Evolutionary conservation across 805 yeast species (phyloP), one percentile per base, ranked within the genome.

Genomic region (Nakazawaea ernobii): DNA sequence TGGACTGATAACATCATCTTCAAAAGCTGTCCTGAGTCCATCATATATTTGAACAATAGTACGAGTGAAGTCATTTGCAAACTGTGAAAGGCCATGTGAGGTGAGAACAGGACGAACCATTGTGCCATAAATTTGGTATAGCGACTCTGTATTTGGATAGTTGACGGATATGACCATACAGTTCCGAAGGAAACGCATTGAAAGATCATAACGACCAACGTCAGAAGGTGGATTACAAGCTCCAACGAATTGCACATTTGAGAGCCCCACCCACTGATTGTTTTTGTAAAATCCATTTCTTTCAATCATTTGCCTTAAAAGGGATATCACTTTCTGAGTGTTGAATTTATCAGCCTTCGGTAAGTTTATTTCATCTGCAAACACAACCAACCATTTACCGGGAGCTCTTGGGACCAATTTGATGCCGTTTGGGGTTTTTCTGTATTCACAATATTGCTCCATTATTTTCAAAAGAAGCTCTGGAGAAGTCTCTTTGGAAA

Each of bases 141-240:
- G 62, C 0, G 97, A 84, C 2, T 58, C 55, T 6, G 54, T 53
- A 0, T 84, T 82, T 0, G 98, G 97, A 57, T 91, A 84, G 52
- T 84, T 95, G 4, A 91, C 85, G 77, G 80, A 76, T 0, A 92
- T 53, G 6, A 88, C 68, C 0, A 84, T 65, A 2, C 78, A 69
- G 55, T 83, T 91, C 6, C 95, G 70, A 40, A 86, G 62, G 54
- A 91, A 83, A 38, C 97, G 66, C 8, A 68, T 58, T 1, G 80
- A 68, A 20, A 92, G 58, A 2, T 59, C 60, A 9, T 74, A 67
- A 51, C 98, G 72, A 0, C 97, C 96, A 3, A 80, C 77, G 62
- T 86, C 95, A 0, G 82, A 72, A 0, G 96, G 83, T 1, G 97
- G 94, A 58, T 92, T 92, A 61, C 98, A 92, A 0, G 98, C 97